These are phyloP conservation scores for Coemansia sp. DNA, from an alignment of 192 early-diverging fungal genomes.

Conservation along the genomic window DNA sequence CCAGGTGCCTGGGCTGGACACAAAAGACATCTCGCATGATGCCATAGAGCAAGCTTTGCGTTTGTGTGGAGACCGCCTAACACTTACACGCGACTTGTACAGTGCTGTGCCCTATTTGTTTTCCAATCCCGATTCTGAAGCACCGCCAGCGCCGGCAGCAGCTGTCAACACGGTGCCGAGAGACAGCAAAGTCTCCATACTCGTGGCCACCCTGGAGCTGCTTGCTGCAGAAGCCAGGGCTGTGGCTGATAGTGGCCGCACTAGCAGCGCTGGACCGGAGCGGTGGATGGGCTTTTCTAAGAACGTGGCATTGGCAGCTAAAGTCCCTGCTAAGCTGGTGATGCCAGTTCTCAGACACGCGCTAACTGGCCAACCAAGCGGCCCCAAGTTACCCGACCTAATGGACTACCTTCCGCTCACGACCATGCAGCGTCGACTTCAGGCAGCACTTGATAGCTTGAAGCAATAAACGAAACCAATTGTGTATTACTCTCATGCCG, in stretches of 20 bases:
- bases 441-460: not conserved
- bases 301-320: constrained; percentile 43
- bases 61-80: constrained; percentile 35
- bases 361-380: constrained; percentile 59
- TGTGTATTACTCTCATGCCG: not conserved
- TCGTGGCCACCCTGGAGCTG: not conserved
- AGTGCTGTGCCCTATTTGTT: constrained; percentile 38
- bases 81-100: constrained; percentile 33
- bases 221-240: not conserved
- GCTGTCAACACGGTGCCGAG: constrained; percentile 14
- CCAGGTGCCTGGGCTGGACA: not conserved
- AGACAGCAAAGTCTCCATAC: constrained; percentile 26
- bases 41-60: constrained; percentile 25
- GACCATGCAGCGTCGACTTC: constrained; percentile 14
- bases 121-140: constrained; percentile 25
- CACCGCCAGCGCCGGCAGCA: not conserved
- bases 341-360: constrained; percentile 69
- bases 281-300: constrained; percentile 34
- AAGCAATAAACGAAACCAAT: not conserved
- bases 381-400: constrained; percentile 42
- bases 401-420: constrained; percentile 25
- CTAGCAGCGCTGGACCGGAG: not conserved
- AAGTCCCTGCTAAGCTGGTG: constrained; percentile 50
- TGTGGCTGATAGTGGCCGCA: not conserved
- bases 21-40: not conserved